Conservation (phyloP, 129 eudicot species). For the Lactuca saligna region DNA sequence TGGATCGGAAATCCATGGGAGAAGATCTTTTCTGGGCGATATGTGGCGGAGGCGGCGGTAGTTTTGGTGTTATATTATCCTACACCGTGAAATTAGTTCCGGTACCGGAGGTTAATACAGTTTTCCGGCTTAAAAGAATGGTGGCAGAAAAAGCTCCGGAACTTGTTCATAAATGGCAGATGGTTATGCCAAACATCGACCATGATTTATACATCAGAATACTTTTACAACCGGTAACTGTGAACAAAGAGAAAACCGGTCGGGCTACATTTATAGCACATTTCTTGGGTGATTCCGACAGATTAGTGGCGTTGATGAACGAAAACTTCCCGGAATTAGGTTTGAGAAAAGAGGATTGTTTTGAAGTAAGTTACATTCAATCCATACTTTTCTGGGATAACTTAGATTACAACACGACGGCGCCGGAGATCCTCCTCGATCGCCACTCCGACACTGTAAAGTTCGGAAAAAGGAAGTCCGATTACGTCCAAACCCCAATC, state of each 20-base stretch:
- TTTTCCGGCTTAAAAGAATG: conserved; percentile 16
- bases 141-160: conserved; percentile 14
- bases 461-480: conserved; percentile 34
- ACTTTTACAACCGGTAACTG: conserved; percentile 1
- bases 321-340: conserved; percentile 27
- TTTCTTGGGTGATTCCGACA: conserved; percentile 15
- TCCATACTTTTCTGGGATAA: conserved; percentile 20
- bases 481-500: conserved; percentile 40
- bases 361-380: conserved; percentile 21
- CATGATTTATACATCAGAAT: not conserved
- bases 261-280: conserved; percentile 15
- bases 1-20: conserved; percentile 24
- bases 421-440: conserved; percentile 1
- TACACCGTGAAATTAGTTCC: conserved; percentile 28
- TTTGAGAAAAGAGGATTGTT: conserved; percentile 12
- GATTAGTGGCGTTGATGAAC: not conserved
- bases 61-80: conserved; percentile 23
- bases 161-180: conserved; percentile 3
- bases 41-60: conserved; percentile 20
- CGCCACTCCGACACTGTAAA: conserved; percentile 11
- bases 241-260: not conserved
- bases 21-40: conserved; percentile 39
- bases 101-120: conserved; percentile 31
- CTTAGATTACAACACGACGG: conserved; percentile 11
- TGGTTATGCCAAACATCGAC: not conserved